phyloP scores from a whole-genome alignment of 306 rosid genomes.

The Glycine latifolia region DNA sequence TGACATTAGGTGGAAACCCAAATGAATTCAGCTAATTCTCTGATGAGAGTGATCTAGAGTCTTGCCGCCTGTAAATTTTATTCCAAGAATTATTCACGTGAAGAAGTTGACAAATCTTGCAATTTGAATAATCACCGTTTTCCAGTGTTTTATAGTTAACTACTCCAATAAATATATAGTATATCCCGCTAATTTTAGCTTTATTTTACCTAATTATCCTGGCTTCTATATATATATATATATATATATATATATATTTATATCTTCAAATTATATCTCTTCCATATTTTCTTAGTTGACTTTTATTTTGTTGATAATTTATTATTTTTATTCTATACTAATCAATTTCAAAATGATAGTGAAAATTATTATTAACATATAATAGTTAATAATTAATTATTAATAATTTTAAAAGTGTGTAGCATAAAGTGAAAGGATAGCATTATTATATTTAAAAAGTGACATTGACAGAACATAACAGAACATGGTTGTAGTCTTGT shows the following conservation, averaged over 20 bases:
- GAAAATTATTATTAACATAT: background rate
- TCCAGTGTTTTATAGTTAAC: background rate
- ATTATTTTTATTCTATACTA: background rate
- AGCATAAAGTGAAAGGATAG: slow-evolving; percentile 13
- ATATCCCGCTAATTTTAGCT: background rate
- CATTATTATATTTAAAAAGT: slow-evolving; percentile 14
- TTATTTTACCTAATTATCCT: too few relatives aligned
- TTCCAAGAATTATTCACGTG: slow-evolving; percentile 31
- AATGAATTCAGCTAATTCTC: background rate
- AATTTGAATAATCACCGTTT: slow-evolving; percentile 35
- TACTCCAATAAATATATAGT: background rate
- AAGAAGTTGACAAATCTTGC: slow-evolving; percentile 10
- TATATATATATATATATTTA: too few relatives aligned
- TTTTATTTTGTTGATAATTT: background rate
- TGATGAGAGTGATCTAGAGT: background rate
- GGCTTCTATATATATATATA: too few relatives aligned
- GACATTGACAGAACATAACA: slow-evolving; percentile 41
- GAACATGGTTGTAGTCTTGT: background rate
- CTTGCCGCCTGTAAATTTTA: background rate
- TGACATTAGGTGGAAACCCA: background rate
- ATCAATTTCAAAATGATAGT: background rate
- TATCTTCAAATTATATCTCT: background rate
- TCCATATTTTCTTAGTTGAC: too few relatives aligned
- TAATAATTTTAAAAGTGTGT: background rate
- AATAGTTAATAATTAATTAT: background rate